These are phyloP conservation scores for Botrytis fragariae DNA, from an alignment of 2,329 filamentous ascomycete species.

Conservation along the genomic window DNA sequence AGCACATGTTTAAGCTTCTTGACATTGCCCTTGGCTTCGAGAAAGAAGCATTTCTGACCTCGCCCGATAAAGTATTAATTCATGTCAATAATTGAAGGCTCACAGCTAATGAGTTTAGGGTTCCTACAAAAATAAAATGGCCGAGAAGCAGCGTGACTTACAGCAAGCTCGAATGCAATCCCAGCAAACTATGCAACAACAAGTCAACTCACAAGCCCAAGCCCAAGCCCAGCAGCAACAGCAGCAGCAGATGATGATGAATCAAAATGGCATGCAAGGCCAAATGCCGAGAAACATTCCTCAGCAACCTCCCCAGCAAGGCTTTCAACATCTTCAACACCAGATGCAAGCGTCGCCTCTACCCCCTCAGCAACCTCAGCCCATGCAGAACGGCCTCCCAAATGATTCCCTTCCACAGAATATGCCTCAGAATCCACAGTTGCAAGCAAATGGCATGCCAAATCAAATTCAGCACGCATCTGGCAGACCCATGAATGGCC, in stretches of 20 bases:
- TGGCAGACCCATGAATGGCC: constrained; percentile 26
- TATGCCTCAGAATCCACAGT: constrained; percentile 34
- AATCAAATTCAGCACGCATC: constrained; percentile 29
- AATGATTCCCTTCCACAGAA: constrained; percentile 34
- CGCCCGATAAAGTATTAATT: constrained; percentile 33
- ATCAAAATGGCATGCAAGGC: constrained; percentile 49
- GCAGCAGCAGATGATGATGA: constrained; percentile 53
- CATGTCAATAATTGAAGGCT: neutral
- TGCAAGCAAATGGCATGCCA: constrained; percentile 48
- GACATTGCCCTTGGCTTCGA: constrained; percentile 37
- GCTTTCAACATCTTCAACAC: constrained; percentile 58
- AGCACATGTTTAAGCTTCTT: constrained; percentile 31
- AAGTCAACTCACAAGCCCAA: constrained; percentile 42
- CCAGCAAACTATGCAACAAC: constrained; percentile 43
- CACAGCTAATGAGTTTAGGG: constrained; percentile 29
- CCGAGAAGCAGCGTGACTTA: constrained; percentile 35
- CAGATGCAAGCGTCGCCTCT: constrained; percentile 56
- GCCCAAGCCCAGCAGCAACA: constrained; percentile 40
- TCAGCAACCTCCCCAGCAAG: constrained; percentile 49
- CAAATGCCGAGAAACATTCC: constrained; percentile 51
- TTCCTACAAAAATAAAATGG: constrained; percentile 33
- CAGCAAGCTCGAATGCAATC: constrained; percentile 33
- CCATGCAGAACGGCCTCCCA: constrained; percentile 37
- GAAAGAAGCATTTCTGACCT: constrained; percentile 35
- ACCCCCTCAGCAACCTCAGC: constrained; percentile 45